A percentile compares a stretch with the other conserved stretches of the same genome.
Evolutionary conservation across 257 asterid species (phyloP).

Genomic region (Leptodermis oblonga): DNA sequence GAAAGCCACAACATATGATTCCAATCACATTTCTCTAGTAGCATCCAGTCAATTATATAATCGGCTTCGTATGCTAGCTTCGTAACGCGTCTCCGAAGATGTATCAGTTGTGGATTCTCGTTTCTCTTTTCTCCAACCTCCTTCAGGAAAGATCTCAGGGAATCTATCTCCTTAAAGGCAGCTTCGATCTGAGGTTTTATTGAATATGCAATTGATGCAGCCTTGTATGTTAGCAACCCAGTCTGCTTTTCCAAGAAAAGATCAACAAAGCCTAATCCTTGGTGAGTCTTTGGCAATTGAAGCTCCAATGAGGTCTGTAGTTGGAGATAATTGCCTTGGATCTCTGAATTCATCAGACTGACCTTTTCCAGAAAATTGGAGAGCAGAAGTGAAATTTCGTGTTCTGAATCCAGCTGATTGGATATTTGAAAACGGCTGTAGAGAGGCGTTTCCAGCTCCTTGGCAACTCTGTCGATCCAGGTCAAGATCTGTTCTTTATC

Average conservation of each 20-base stretch:
- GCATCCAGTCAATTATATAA: neutral
- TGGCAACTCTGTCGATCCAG: neutral
- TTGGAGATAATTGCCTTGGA: slow-evolving; percentile 5
- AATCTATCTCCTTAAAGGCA: neutral
- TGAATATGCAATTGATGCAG: neutral
- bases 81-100: neutral
- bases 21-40: neutral
- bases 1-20: neutral
- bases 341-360: neutral
- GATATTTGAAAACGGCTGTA: neutral
- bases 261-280: slow-evolving; percentile 8
- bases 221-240: neutral
- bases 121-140: neutral
- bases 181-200: neutral
- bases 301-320: neutral
- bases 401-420: neutral
- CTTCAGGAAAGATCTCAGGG: neutral
- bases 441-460: neutral
- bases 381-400: neutral
- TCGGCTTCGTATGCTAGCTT: neutral
- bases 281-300: slow-evolving; percentile 3
- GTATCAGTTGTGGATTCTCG: neutral
- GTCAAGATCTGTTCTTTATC: neutral
- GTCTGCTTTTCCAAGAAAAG: neutral
- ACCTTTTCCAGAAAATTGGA: neutral